Evolutionary conservation across 805 yeast species (phyloP).

Genomic region (Candida jianshihensis): DNA sequence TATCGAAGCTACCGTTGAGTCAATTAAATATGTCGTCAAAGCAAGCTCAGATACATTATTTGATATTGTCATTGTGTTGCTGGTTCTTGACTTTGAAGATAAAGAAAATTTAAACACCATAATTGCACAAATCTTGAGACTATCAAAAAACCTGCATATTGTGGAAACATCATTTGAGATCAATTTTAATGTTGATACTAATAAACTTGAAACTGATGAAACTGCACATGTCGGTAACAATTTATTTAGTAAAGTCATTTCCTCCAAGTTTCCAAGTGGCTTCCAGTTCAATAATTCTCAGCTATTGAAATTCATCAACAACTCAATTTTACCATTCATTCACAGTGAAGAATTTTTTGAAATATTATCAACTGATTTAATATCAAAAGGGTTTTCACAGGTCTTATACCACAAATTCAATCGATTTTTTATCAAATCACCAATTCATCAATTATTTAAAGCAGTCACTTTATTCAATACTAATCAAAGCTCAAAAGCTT

Average conservation of each 20-base stretch:
- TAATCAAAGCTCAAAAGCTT: constrained; percentile 24
- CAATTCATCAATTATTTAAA: constrained; percentile 17
- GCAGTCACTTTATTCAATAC: constrained; percentile 19
- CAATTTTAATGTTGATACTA: constrained; percentile 4
- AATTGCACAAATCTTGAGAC: constrained; percentile 12
- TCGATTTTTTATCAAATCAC: constrained; percentile 11
- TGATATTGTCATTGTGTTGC: constrained; percentile 27
- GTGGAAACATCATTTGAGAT: constrained; percentile 11
- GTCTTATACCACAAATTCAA: constrained; percentile 12
- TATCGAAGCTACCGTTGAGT: constrained; percentile 18
- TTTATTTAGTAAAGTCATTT: constrained; percentile 9
- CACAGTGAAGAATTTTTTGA: constrained; percentile 14
- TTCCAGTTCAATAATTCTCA: constrained; percentile 8
- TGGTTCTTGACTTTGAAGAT: constrained; percentile 32
- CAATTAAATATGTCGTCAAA: constrained; percentile 23
- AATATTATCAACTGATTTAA: constrained; percentile 5
- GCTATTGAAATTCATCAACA: constrained; percentile 9
- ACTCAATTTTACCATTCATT: constrained; percentile 13
- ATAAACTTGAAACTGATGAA: constrained; percentile 18
- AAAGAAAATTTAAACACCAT: constrained; percentile 12
- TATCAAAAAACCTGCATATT: constrained; percentile 15
- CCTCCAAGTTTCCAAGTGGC: constrained; percentile 8
- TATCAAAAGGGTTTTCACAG: constrained; percentile 7
- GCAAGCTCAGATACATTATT: constrained; percentile 25
- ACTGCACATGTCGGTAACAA: constrained; percentile 4